Evolutionary conservation across 2,329 filamentous ascomycete genomes (phyloP), one percentile per base, ranked within the genome.

Genomic region (Graphiopsis chlorocephala): DNA sequence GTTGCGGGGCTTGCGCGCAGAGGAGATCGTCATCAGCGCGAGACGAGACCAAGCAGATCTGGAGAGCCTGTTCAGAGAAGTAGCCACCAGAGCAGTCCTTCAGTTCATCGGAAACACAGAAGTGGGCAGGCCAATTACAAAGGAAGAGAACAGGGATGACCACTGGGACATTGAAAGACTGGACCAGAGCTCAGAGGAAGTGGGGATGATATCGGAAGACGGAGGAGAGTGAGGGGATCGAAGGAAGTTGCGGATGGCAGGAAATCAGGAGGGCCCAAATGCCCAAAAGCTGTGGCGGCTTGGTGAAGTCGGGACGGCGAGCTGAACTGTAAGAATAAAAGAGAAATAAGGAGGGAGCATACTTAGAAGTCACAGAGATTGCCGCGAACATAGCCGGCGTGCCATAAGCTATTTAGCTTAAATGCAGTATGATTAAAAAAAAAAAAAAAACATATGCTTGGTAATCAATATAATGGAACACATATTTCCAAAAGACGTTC

Each of bases 401-500:
- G 31, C 20, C 23, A 31, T 42, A 58, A 58, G n/a, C n/a, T n/a
- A n/a, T n/a, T n/a, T n/a, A n/a, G n/a, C n/a, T n/a, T n/a, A n/a
- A n/a, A n/a, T n/a, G n/a, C n/a, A n/a, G n/a, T n/a, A n/a, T n/a
- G n/a, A n/a, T n/a, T n/a, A n/a, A n/a, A n/a, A n/a, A n/a, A n/a
- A n/a, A n/a, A n/a, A n/a, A n/a, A 74, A 95, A 96, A 1, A 95
- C 91, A 69, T 93, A 95, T 42, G 82, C 81, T 77, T 93, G 90
- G 71, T 95, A 95, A 74, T 95, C 90, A 72, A 93, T 93, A 75
- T 92, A 95, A 73, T 93, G 89, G 70, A 94, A 94, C 2, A 90
- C 90, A 69, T 95, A 94, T 75, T 87, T 86, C 87, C 90, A 96
- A 69, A 96, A 96, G 1, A 85, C 85, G 74, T 96, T 96, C 33